A percentile compares a stretch with the other conserved stretches of the same genome.
These are phyloP conservation scores for Chytridium lagenaria DNA, from an alignment of 371 early-diverging fungal species.

Conservation along the genomic window DNA sequence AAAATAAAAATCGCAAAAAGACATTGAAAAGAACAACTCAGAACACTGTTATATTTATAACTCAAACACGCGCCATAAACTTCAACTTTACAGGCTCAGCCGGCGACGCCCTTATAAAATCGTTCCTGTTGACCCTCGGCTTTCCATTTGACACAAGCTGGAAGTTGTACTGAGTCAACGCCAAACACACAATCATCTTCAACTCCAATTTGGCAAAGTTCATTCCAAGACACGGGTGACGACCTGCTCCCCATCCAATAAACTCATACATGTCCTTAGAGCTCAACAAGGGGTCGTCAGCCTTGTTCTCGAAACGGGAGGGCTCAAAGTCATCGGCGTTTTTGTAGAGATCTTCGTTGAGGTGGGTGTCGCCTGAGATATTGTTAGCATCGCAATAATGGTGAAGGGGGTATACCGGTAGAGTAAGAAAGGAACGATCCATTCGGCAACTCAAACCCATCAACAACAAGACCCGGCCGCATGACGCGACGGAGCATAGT, in stretches of 20 bases:
- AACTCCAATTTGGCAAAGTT: conserved; percentile 8
- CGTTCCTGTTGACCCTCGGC: not conserved
- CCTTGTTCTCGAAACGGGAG: not conserved
- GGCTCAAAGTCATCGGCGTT: not conserved
- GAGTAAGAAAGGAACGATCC: conserved; percentile 8
- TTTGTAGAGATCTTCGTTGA: not conserved
- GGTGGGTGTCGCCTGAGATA: not conserved
- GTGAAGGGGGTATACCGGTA: not conserved
- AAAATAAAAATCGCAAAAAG: not conserved
- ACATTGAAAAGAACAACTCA: not conserved
- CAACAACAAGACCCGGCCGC: not conserved
- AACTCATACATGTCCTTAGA: conserved; percentile 5
- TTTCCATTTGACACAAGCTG: not conserved
- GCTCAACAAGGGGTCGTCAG: not conserved
- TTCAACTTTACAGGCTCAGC: not conserved
- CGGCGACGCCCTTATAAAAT: not conserved
- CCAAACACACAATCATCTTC: conserved; percentile 1
- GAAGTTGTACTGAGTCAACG: conserved; percentile 12
- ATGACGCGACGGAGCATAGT: conserved; percentile 10
- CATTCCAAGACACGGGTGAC: conserved; percentile 17
- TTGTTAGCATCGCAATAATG: not conserved
- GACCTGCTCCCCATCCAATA: conserved; percentile 12
- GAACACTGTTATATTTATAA: not conserved
- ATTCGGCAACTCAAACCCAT: conserved; percentile 5
- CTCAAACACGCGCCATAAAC: not conserved